Base-by-base conservation (phyloP, 140 eudicot species). In the Anethum foeniculum region DNA sequence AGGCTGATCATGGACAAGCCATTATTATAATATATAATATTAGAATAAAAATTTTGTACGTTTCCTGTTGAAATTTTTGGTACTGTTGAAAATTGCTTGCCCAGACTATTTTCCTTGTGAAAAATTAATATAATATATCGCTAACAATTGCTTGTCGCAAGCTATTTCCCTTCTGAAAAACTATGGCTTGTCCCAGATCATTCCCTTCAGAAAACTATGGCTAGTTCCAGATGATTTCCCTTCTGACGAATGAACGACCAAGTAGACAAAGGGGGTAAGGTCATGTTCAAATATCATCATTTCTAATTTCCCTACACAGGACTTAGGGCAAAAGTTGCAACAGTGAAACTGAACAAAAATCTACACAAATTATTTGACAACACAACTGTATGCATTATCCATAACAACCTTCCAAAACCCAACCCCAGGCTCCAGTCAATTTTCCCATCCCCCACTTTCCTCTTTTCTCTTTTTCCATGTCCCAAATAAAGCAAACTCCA, bases 341-440 rank as follows among this genome's bases (percentile, higher is more conserved):
- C 34, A 41, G 2, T 41, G 27, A 25, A 73, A 32, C 21, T 39
- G 21, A 73, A 0, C 32, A 51, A 7, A 38, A 38, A 76, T 76
- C 79, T 76, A 23, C 49, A 12, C 62, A 4, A 75, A n/a, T 14
- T 2, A 13, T 25, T 75, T 75, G 62, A 75, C 78, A 75, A 43
- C 62, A 75, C 79, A 75, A 5, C 52, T 38, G 2, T 19, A 7
- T 32, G 4, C 52, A 25, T 38, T 3, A 25, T 39, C 21, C 14
- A 25, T 25, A 62, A 28, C 69, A 38, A 79, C 67, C 82, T 79
- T 79, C 77, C 82, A 67, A 79, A 79, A 39, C 76, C 77, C 28
- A 16, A 38, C 49, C 54, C 75, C 84, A 81, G 25, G 18, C 46
- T 74, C 80, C 47, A 14, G 75, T 81, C 84, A 74, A 81, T 56